phyloP scores from a whole-genome alignment of 257 asterid genomes.

The Anisodus acutangulus region DNA sequence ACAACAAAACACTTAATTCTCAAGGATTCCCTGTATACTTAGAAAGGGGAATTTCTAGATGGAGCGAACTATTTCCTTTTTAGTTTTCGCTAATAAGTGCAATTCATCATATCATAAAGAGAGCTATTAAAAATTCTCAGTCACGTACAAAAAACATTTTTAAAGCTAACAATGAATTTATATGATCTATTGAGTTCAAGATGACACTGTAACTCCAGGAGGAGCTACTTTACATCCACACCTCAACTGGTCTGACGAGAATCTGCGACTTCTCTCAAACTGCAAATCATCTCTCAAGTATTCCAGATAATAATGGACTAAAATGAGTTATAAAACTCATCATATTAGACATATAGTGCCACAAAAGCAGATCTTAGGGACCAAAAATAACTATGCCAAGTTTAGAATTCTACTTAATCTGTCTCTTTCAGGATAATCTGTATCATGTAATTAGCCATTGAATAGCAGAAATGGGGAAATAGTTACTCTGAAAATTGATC shows the following conservation, averaged over 20 bases:
- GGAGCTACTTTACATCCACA: constrained; percentile 12
- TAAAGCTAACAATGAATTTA: background rate
- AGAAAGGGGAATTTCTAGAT: background rate
- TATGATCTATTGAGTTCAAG: background rate
- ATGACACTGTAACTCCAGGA: background rate
- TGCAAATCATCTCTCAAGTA: constrained; percentile 15
- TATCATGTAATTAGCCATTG: constrained; percentile 3
- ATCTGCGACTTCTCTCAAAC: background rate
- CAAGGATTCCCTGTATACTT: background rate
- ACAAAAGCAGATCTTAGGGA: background rate
- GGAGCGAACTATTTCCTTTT: background rate
- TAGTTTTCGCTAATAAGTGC: background rate
- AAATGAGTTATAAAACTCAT: background rate
- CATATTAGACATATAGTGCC: background rate
- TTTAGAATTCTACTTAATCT: background rate
- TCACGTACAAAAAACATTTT: background rate
- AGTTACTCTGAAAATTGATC: background rate
- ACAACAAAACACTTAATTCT: background rate
- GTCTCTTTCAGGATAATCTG: background rate
- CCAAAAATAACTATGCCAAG: background rate
- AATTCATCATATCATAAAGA: background rate
- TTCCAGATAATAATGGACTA: background rate
- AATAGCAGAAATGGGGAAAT: background rate
- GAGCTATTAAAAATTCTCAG: background rate
- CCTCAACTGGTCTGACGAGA: background rate